These are phyloP conservation scores for Porodaedalea pini DNA, from an alignment of 1,284 basidiomycete species.

Conservation along the genomic window DNA sequence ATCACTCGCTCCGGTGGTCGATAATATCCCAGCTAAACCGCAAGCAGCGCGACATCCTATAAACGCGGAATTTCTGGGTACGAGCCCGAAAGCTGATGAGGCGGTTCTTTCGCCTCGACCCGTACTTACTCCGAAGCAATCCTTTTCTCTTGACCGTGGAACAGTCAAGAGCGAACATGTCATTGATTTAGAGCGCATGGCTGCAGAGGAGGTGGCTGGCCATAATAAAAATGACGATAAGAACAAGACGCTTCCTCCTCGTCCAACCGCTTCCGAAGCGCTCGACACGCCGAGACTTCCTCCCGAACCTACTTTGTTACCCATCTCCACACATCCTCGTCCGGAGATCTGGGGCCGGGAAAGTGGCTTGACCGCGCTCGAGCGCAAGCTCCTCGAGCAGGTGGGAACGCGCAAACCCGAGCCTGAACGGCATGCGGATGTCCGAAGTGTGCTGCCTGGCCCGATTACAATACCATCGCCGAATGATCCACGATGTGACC, in stretches of 20 bases:
- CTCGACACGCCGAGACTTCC: slow-evolving; percentile 13
- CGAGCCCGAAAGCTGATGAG: slow-evolving; percentile 24
- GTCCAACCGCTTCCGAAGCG: slow-evolving; percentile 5
- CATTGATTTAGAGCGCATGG: slow-evolving; percentile 63
- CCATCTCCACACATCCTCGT: slow-evolving; percentile 8
- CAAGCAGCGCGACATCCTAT: slow-evolving; percentile 14
- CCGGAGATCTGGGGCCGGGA: slow-evolving; percentile 2
- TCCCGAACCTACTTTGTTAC: slow-evolving; percentile 14
- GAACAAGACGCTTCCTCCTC: slow-evolving; percentile 57
- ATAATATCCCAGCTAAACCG: not conserved
- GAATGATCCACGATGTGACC: slow-evolving; percentile 33
- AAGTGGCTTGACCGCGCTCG: slow-evolving; percentile 25
- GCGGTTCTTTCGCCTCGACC: slow-evolving; percentile 58
- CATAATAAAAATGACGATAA: slow-evolving; percentile 32
- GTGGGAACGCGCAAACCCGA: slow-evolving; percentile 26
- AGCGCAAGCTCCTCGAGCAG: slow-evolving; percentile 24
- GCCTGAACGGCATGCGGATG: slow-evolving; percentile 38
- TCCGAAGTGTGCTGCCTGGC: slow-evolving; percentile 41
- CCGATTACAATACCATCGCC: slow-evolving; percentile 43
- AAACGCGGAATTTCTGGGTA: slow-evolving; percentile 3
- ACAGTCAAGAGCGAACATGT: slow-evolving; percentile 55
- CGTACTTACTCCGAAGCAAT: slow-evolving; percentile 53
- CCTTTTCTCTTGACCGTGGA: slow-evolving; percentile 38
- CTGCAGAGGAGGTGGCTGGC: slow-evolving; percentile 42
- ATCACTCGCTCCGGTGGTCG: slow-evolving; percentile 4